Percentiles rank a stretch among this genome's conserved stretches.
These are phyloP conservation scores for Pyricularia sp. DNA, from an alignment of 2,329 filamentous ascomycete species.

Conservation along the genomic window DNA sequence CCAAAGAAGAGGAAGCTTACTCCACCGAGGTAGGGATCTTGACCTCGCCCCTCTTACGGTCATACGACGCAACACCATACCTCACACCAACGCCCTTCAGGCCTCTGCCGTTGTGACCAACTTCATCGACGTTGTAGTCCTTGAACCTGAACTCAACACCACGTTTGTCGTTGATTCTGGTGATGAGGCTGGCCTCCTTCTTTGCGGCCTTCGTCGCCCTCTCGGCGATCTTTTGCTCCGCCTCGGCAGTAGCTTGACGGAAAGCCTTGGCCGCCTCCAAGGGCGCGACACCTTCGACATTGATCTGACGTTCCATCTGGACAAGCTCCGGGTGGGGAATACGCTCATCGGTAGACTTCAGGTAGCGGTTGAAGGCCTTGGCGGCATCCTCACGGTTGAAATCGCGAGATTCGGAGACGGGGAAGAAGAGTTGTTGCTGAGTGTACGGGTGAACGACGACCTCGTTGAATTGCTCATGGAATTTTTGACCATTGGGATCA, in stretches of 20 bases:
- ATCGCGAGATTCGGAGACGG: constrained; percentile 47
- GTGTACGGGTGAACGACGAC: constrained; percentile 48
- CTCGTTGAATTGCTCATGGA: constrained; percentile 52
- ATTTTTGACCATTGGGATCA: constrained; percentile 28
- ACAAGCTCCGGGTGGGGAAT: constrained; percentile 52
- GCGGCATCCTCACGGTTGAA: constrained; percentile 55
- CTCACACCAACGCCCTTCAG: constrained; percentile 43
- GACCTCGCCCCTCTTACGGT: constrained; percentile 48
- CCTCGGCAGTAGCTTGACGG: constrained; percentile 21
- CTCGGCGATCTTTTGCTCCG: constrained; percentile 24
- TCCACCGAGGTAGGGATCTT: constrained; percentile 55
- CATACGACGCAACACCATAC: constrained; percentile 50
- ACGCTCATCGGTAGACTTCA: constrained; percentile 47
- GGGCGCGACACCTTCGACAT: constrained; percentile 19
- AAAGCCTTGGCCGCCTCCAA: constrained; percentile 27
- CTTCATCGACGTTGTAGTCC: constrained; percentile 42
- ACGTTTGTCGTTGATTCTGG: constrained; percentile 28
- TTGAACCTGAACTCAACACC: constrained; percentile 51
- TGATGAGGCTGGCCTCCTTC: constrained; percentile 22
- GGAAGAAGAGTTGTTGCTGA: constrained; percentile 51
- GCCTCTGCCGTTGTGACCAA: constrained; percentile 39
- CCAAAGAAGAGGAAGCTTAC: constrained; percentile 11
- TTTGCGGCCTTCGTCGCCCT: constrained; percentile 22
- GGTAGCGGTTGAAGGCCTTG: constrained; percentile 45
- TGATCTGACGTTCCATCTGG: constrained; percentile 35